These are phyloP conservation scores for Eremochloa ophiuroides DNA, from an alignment of 176 grass and related monocot species.

Conservation along the genomic window DNA sequence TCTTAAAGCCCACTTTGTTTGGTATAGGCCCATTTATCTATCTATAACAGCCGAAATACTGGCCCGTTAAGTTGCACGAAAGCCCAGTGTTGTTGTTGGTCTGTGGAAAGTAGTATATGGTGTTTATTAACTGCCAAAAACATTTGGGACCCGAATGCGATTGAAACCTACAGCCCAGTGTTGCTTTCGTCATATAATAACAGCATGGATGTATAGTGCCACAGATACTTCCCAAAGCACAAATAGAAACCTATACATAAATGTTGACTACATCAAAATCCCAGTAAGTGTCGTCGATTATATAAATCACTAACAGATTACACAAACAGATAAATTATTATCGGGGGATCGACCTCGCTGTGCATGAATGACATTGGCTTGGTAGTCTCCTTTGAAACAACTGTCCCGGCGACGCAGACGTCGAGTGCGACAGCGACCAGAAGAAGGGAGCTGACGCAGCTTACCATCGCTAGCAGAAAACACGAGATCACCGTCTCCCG, in stretches of 20 bases:
- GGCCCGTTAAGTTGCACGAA: neutral
- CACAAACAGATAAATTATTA: neutral
- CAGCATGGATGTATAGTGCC: neutral
- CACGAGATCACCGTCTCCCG: constrained; percentile 3
- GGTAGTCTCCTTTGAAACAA: constrained; percentile 30
- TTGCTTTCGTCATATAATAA: neutral
- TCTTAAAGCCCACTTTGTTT: too few relatives aligned
- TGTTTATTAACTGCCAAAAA: too few relatives aligned
- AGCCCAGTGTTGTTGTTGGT: neutral
- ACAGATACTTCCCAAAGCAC: neutral
- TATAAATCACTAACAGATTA: neutral
- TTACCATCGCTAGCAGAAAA: neutral
- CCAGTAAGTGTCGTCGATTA: neutral
- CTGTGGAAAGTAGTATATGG: too few relatives aligned
- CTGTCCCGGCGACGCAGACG: constrained; percentile 5
- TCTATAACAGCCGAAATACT: neutral
- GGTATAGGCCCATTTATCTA: neutral
- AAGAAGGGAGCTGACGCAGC: neutral
- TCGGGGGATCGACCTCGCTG: too few relatives aligned
- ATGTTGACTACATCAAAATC: neutral
- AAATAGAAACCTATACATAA: constrained; percentile 1
- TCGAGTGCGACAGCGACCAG: constrained; percentile 6
- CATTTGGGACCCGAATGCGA: neutral
- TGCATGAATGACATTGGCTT: neutral
- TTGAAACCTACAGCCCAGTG: neutral